Base-by-base conservation (phyloP, 768 basidiomycete species). In the Pulveroboletus sp. region DNA sequence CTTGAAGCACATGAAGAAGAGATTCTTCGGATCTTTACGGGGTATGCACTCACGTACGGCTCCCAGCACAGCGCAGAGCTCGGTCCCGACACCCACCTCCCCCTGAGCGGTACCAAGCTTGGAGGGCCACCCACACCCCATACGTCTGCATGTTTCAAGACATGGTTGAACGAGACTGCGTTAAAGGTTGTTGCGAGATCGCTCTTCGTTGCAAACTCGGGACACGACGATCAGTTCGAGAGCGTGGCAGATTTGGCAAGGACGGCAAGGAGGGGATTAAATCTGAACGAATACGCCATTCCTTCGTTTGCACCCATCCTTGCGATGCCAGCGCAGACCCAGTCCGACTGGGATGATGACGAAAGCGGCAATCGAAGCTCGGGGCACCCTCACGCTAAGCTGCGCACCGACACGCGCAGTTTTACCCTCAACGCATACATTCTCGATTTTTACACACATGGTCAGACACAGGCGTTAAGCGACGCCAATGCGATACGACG, bases 381-480 rank as follows among this genome's bases (percentile, higher is more conserved):
- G 1, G 36, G 39, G 5, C 24, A 32, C 6, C 41, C 33, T 26
- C 36, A 14, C 1, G 6, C 35, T 21, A 52, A 48, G 8, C 3
- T 6, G 0, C 21, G 45, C 5, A 4, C 14, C 8, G 38, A n/a
- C 24, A 8, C 28, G 6, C 27, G n/a, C 14, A 8, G 33, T 6
- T 65, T 66, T 39, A 67, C 66, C 8, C 70, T 85, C 39, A 86
- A 87, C 51, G 84, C 82, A 0, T 85, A 85, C 57, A 62, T 87
- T 14, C 67, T 78, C 39, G 86, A 89, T 58, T 89, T 86, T 65
- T 86, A 77, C 59, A 74, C 62, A 1, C 86, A 88, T 50, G 86
- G 85, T 0, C 82, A 83, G 58, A 67, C 70, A 7, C 59, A 65
- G 2, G 69, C 79, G 2, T 62, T 86, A 31, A 70, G 68, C 10